A percentile compares a stretch with the other conserved stretches of the same genome.
Evolutionary conservation across 1,139 yeast genomes (phyloP).

Genomic region (Suhomyces maxii): DNA sequence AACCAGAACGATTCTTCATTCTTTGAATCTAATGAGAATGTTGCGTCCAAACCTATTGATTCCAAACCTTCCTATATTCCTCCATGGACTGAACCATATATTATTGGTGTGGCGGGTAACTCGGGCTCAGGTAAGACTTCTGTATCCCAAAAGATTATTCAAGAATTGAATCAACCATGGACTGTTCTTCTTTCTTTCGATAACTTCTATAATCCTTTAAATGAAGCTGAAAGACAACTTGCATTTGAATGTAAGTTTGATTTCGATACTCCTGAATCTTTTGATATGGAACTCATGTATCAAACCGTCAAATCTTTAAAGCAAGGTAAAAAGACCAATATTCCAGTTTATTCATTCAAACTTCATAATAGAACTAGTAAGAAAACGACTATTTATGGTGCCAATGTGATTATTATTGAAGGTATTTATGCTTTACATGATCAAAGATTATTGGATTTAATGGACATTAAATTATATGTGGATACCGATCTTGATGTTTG

Average conservation of each 20-base stretch:
- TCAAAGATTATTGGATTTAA: conserved; percentile 62
- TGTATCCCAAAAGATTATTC: conserved; percentile 79
- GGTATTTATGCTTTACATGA: conserved; percentile 87
- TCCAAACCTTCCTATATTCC: conserved; percentile 55
- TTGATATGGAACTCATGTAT: conserved; percentile 73
- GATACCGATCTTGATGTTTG: conserved; percentile 94
- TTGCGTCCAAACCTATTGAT: neutral
- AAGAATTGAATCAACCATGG: conserved; percentile 89
- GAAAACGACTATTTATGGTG: conserved; percentile 82
- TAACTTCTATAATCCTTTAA: conserved; percentile 81
- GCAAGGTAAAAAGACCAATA: conserved; percentile 57
- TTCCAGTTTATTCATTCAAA: conserved; percentile 85
- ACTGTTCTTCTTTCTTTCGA: conserved; percentile 89
- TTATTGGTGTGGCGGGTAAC: conserved; percentile 92
- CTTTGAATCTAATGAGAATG: conserved; percentile 9
- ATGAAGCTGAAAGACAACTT: conserved; percentile 52
- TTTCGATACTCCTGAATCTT: conserved; percentile 80
- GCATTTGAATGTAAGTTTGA: conserved; percentile 76
- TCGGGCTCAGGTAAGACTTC: conserved; percentile 97
- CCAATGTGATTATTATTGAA: conserved; percentile 87
- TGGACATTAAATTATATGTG: conserved; percentile 87
- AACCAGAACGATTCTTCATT: conserved; percentile 21
- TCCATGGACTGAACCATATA: conserved; percentile 95
- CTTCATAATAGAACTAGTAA: conserved; percentile 72
- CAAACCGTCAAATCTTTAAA: conserved; percentile 66